These are phyloP conservation scores for Lactarius quietus DNA, from an alignment of 768 basidiomycete species.

Conservation along the genomic window DNA sequence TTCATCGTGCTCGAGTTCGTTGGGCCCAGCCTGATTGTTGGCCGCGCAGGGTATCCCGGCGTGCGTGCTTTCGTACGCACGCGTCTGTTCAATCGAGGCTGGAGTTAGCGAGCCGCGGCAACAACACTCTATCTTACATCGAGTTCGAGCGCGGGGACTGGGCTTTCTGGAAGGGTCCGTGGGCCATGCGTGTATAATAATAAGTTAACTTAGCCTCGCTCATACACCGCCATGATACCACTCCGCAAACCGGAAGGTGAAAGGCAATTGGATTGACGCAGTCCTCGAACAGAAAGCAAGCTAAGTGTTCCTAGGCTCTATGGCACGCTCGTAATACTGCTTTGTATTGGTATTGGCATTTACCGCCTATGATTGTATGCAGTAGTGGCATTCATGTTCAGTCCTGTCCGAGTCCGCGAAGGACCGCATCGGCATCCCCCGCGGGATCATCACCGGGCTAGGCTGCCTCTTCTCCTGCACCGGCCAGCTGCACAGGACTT, in stretches of 20 bases:
- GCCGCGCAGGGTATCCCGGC: slow-evolving; percentile 1
- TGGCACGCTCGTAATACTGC: no score
- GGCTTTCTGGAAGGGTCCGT: slow-evolving; percentile 17
- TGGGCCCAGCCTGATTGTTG: no score
- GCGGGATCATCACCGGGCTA: no score
- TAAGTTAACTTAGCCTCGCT: no score
- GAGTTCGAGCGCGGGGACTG: slow-evolving; percentile 13
- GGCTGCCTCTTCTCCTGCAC: no score
- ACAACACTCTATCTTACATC: slow-evolving; percentile 12
- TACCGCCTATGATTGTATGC: no score
- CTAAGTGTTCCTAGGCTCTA: neutral
- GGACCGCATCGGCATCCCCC: no score
- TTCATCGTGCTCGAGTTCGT: no score
- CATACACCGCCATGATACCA: neutral
- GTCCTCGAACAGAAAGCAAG: slow-evolving; percentile 6
- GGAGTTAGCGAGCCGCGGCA: neutral
- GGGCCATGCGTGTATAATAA: no score
- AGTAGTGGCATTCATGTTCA: no score
- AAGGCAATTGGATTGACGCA: slow-evolving; percentile 7
- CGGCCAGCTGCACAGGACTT: no score
- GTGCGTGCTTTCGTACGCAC: slow-evolving; percentile 8
- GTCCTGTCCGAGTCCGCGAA: no score
- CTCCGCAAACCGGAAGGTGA: slow-evolving; percentile 10
- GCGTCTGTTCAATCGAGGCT: neutral
- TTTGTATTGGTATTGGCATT: neutral